Conservation (phyloP, 805 yeast genomes). For the Teunomyces panamensis region DNA sequence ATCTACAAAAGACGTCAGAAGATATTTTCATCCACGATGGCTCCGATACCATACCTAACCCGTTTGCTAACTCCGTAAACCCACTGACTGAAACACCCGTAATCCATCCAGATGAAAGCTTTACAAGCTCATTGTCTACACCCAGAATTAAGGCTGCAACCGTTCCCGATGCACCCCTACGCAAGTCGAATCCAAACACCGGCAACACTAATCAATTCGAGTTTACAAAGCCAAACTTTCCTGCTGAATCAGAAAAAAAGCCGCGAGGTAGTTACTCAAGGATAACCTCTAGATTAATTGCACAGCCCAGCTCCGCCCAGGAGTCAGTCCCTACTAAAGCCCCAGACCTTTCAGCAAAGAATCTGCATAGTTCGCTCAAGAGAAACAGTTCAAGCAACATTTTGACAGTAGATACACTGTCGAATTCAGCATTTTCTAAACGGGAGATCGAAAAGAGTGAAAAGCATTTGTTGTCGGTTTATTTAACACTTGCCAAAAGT, state of each 20-base stretch:
- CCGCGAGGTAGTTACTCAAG: slow-evolving; percentile 37
- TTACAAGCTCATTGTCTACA: slow-evolving; percentile 26
- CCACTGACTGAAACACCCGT: slow-evolving; percentile 9
- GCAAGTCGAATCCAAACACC: slow-evolving; percentile 26
- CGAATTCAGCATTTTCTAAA: slow-evolving; percentile 8
- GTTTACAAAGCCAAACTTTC: slow-evolving; percentile 30
- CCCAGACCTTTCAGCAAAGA: slow-evolving; percentile 6
- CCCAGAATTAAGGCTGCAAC: slow-evolving; percentile 21
- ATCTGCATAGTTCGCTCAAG: slow-evolving; percentile 6
- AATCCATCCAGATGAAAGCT: slow-evolving; percentile 22
- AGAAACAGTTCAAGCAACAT: slow-evolving; percentile 7
- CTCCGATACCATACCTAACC: slow-evolving; percentile 18
- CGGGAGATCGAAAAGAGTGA: slow-evolving; percentile 34
- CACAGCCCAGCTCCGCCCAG: slow-evolving; percentile 30
- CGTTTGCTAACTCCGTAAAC: slow-evolving; percentile 31
- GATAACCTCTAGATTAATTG: slow-evolving; percentile 46
- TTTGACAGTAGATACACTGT: neutral
- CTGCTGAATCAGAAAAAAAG: slow-evolving; percentile 20
- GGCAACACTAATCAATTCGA: slow-evolving; percentile 17
- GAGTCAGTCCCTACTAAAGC: neutral
- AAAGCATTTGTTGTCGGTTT: slow-evolving; percentile 44
- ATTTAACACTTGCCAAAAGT: slow-evolving; percentile 57
- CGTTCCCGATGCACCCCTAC: slow-evolving; percentile 38
- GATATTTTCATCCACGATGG: neutral
- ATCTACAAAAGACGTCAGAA: neutral